phyloP scores from a whole-genome alignment of 306 rosid genomes.

The Trifolium pratense region DNA sequence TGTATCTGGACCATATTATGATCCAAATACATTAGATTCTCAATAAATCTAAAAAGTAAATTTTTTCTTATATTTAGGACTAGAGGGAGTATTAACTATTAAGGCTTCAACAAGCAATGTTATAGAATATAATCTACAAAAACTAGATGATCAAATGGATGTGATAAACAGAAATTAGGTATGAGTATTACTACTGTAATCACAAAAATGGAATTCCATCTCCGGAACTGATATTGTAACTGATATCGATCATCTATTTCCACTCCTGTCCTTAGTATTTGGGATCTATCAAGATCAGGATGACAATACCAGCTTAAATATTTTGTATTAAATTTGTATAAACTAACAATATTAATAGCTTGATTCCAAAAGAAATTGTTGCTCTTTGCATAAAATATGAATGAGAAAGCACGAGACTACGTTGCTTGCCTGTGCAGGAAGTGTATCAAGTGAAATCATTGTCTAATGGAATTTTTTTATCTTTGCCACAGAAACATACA shows the following conservation, averaged over 20 bases:
- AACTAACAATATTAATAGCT: not conserved
- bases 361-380: slow-evolving; percentile 8
- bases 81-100: not conserved
- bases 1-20: not conserved
- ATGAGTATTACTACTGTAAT: not conserved
- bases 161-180: slow-evolving; percentile 9
- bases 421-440: not conserved
- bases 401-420: not conserved
- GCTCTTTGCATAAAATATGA: slow-evolving; percentile 2
- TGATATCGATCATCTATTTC: not conserved
- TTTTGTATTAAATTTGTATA: too few relatives aligned
- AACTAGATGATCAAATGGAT: slow-evolving; percentile 11
- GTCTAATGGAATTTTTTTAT: not conserved
- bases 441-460: not conserved
- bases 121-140: not conserved
- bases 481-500: not conserved
- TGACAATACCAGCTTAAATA: not conserved
- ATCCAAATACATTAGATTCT: not conserved
- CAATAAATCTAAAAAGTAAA: too few relatives aligned
- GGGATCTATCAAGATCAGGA: not conserved
- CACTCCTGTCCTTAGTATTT: not conserved
- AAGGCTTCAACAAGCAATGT: not conserved
- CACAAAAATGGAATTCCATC: slow-evolving; percentile 22
- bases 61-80: too few relatives aligned
- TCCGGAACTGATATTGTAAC: slow-evolving; percentile 17